Evolutionary conservation across 2,329 filamentous ascomycete genomes (phyloP).

Genomic region (Talaromyces sp.): DNA sequence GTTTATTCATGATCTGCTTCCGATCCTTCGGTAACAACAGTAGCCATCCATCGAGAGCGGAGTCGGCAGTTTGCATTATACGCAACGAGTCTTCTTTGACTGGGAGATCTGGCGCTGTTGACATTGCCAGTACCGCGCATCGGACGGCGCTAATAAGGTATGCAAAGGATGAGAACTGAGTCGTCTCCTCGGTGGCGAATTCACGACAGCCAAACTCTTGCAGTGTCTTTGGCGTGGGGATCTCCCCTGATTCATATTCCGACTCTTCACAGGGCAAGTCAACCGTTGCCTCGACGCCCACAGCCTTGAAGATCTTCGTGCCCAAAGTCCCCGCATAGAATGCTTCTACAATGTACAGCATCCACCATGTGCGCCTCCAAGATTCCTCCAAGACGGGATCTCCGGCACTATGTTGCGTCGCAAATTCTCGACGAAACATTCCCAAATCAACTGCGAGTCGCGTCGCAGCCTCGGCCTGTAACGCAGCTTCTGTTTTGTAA

Average conservation of each 20-base stretch:
- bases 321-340: slow-evolving; percentile 65
- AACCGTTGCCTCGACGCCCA: slow-evolving; percentile 25
- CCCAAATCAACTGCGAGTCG: slow-evolving; percentile 24
- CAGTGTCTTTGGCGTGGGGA: slow-evolving; percentile 26
- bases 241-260: slow-evolving; percentile 30
- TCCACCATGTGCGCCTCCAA: slow-evolving; percentile 49
- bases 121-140: slow-evolving; percentile 27
- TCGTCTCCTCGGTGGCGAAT: slow-evolving; percentile 23
- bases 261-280: slow-evolving; percentile 35
- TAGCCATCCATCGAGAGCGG: slow-evolving; percentile 39
- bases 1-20: slow-evolving; percentile 32
- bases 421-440: slow-evolving; percentile 25
- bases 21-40: slow-evolving; percentile 36
- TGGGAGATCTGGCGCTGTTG: slow-evolving; percentile 22
- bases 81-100: slow-evolving; percentile 26
- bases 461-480: slow-evolving; percentile 23
- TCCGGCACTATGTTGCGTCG: slow-evolving; percentile 54
- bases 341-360: slow-evolving; percentile 64
- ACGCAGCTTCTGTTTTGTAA: slow-evolving; percentile 21
- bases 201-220: slow-evolving; percentile 34
- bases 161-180: slow-evolving; percentile 33
- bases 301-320: slow-evolving; percentile 25
- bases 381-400: slow-evolving; percentile 28
- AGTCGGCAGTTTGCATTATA: slow-evolving; percentile 36
- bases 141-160: slow-evolving; percentile 32